Conservation (phyloP, 2,329 filamentous ascomycete genomes). For the Aplosporella prunicola region DNA sequence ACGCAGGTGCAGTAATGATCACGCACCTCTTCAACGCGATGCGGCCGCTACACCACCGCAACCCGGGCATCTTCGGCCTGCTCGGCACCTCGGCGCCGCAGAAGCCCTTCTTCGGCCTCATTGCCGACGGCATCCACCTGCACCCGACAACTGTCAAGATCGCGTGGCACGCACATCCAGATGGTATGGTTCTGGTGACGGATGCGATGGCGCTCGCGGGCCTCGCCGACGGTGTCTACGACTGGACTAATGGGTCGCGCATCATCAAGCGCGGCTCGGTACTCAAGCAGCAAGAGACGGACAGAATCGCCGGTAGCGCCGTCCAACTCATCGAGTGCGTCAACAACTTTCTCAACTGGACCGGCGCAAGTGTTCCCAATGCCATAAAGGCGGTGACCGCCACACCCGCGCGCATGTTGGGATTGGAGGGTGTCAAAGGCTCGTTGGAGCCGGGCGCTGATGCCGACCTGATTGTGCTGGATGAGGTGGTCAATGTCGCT, state of each 20-base stretch:
- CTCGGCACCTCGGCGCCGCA: slow-evolving; percentile 45
- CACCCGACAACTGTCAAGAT: slow-evolving; percentile 85
- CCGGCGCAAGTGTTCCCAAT: slow-evolving; percentile 56
- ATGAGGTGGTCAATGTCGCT: slow-evolving; percentile 39
- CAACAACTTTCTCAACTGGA: slow-evolving; percentile 71
- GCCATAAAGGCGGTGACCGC: slow-evolving; percentile 64
- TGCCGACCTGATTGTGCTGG: slow-evolving; percentile 55
- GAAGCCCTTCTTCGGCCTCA: slow-evolving; percentile 78
- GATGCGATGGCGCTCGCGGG: slow-evolving; percentile 87
- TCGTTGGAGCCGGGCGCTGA: slow-evolving; percentile 36
- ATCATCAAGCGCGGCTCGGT: slow-evolving; percentile 62
- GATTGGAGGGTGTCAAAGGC: slow-evolving; percentile 58
- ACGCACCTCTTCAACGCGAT: slow-evolving; percentile 94
- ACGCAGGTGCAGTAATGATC: slow-evolving; percentile 75
- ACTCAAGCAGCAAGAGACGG: slow-evolving; percentile 65
- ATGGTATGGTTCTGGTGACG: slow-evolving; percentile 79
- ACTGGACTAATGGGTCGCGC: slow-evolving; percentile 67
- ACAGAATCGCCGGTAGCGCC: slow-evolving; percentile 48
- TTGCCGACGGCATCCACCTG: slow-evolving; percentile 82
- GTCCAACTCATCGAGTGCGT: slow-evolving; percentile 73
- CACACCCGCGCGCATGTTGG: slow-evolving; percentile 70
- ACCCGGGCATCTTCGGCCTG: slow-evolving; percentile 82
- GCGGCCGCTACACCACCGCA: slow-evolving; percentile 80
- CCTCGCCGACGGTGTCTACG: slow-evolving; percentile 72
- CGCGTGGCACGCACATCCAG: slow-evolving; percentile 75